Evolutionary conservation across 176 grass and related monocot species (phyloP).

Genomic region (Eleusine indica): DNA sequence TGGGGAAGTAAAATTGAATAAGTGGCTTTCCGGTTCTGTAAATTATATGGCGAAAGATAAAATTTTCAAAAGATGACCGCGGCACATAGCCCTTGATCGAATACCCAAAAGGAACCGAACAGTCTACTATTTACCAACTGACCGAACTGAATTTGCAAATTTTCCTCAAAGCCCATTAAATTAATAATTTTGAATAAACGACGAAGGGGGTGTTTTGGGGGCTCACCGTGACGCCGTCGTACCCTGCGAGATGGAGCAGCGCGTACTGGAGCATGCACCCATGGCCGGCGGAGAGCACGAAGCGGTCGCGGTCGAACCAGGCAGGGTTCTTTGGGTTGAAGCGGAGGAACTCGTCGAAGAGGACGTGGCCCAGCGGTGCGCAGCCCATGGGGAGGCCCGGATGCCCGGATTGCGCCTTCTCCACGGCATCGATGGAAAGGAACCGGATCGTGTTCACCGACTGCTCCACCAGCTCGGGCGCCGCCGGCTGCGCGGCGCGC

Average conservation of each 20-base stretch:
- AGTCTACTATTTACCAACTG: background rate
- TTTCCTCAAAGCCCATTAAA: background rate
- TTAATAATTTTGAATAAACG: background rate
- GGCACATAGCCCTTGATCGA: background rate
- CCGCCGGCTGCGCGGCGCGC: constrained; percentile 15
- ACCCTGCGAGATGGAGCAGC: constrained; percentile 85
- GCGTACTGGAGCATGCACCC: constrained; percentile 94
- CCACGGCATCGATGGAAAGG: constrained; percentile 75
- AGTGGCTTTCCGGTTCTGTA: no score
- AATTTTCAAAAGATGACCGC: no score
- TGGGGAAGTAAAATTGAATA: no score
- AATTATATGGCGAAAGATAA: no score
- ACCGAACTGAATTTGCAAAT: background rate
- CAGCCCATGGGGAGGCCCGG: constrained; percentile 91
- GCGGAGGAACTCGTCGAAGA: constrained; percentile 86
- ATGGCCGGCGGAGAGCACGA: constrained; percentile 88
- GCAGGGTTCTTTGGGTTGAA: constrained; percentile 86
- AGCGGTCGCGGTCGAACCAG: constrained; percentile 91
- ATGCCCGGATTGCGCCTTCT: constrained; percentile 87
- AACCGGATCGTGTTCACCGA: constrained; percentile 94
- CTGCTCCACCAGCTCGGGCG: constrained; percentile 51
- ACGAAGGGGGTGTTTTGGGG: background rate
- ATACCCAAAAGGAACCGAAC: background rate
- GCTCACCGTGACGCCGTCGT: constrained; percentile 76
- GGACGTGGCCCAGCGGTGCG: constrained; percentile 79